Evolutionary conservation across 2,329 filamentous ascomycete species (phyloP).

Genomic region (Fusarium mexicanum): DNA sequence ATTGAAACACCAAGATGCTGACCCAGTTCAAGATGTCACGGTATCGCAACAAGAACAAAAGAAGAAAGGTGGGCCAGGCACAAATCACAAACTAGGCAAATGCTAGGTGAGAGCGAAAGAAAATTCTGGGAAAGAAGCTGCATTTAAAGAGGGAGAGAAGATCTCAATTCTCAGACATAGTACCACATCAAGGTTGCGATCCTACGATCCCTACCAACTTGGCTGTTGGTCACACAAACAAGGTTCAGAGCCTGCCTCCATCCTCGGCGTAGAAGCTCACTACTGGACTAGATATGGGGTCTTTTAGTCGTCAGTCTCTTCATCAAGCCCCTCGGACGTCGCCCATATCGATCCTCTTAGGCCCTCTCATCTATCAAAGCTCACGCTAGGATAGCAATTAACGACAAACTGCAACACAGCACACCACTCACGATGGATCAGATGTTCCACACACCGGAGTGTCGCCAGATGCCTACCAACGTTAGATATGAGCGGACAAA

Average conservation of each 20-base stretch:
- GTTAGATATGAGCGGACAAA: conserved; percentile 13
- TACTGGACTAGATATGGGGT: conserved; percentile 9
- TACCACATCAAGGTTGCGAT: conserved; percentile 11
- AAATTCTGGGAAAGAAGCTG: conserved; percentile 7
- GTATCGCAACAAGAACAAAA: background rate
- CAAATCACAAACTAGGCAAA: conserved; percentile 9
- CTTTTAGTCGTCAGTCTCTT: conserved; percentile 9
- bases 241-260: conserved; percentile 18
- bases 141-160: conserved; percentile 26
- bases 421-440: conserved; percentile 6
- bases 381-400: conserved; percentile 11
- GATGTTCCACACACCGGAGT: conserved; percentile 21
- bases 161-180: conserved; percentile 17
- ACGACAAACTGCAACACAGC: conserved; percentile 18
- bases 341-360: conserved; percentile 25
- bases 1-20: background rate
- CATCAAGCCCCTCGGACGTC: conserved; percentile 17
- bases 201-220: conserved; percentile 19
- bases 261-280: background rate
- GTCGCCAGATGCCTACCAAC: conserved; percentile 12
- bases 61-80: conserved; percentile 4
- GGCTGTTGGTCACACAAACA: conserved; percentile 16
- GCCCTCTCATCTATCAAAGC: conserved; percentile 19
- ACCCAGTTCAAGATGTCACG: background rate
- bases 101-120: conserved; percentile 1